Percentiles rank a stretch among this genome's conserved stretches.
phyloP scores from a whole-genome alignment of 352 stramenopile species.

The Pythium angustatum region DNA sequence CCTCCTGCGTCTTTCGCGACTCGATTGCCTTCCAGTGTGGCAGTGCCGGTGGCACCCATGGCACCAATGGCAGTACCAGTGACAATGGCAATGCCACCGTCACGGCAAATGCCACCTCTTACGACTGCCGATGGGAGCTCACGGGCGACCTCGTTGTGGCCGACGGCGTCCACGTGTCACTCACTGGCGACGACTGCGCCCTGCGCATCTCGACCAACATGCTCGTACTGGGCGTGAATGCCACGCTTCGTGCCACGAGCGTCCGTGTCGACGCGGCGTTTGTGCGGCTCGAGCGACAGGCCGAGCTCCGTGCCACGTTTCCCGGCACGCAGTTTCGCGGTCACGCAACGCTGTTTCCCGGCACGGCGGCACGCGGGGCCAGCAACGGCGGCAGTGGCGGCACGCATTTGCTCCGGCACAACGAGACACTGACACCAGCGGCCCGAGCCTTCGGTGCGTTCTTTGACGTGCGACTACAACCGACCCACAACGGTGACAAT shows the following conservation, averaged over 20 bases:
- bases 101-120: too few relatives aligned
- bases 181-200: conserved; percentile 56
- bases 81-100: too few relatives aligned
- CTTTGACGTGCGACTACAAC: conserved; percentile 43
- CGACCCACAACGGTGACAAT: too few relatives aligned
- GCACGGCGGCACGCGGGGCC: conserved; percentile 38
- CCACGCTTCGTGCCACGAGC: conserved; percentile 41
- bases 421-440: conserved; percentile 35
- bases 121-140: conserved; percentile 63
- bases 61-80: too few relatives aligned
- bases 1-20: conserved; percentile 49
- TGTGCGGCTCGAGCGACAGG: conserved; percentile 51
- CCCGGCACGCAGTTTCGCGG: conserved; percentile 30
- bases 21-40: conserved; percentile 48
- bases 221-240: conserved; percentile 41
- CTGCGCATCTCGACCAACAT: conserved; percentile 58
- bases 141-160: conserved; percentile 52
- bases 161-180: conserved; percentile 35
- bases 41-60: too few relatives aligned
- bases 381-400: conserved; percentile 62
- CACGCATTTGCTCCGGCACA: conserved; percentile 34
- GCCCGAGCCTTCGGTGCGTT: conserved; percentile 41
- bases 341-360: conserved; percentile 31
- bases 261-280: conserved; percentile 62
- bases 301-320: conserved; percentile 35